Evolutionary conservation across 441 rosid species (phyloP), one percentile per base, ranked within the genome.

Genomic region (Gossypium gossypioides): DNA sequence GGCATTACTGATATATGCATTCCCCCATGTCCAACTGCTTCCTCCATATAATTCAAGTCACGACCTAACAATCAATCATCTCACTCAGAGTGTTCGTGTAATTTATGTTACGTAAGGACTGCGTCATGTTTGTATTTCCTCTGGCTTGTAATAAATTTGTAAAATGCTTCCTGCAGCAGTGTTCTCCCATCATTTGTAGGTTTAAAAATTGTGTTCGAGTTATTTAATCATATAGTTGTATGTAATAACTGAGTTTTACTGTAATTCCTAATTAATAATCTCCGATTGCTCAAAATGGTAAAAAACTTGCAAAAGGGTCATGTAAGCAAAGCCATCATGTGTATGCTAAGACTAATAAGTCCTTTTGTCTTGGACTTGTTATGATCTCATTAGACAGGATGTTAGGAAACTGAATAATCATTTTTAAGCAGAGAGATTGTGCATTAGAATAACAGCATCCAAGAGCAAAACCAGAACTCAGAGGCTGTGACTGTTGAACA

Each of bases 401-500:
- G 25, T 19, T 4, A 64, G 18, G 69, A 13, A 64, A 21, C 19
- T 19, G 54, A 64, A 42, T 42, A 21, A 64, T 21, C 15, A 4
- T 63, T 24, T 1, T 42, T 40, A 13, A 19, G 15, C 15, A 10
- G 40, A 34, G 68, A 37, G 27, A 18, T n/a, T 5, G 10, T 62
- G 25, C 50, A 34, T 63, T 12, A 19, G 19, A 74, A 77, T 78
- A 84, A 73, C 72, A 72, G 19, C 73, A 21, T 72, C 48, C 83
- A 69, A 0, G 82, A 79, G 48, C 68, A 64, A 6, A 52, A 68
- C 63, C 77, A 19, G 72, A 72, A 50, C 59, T 55, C 81, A 0
- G 84, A 74, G 58, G 74, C 71, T 7, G 62, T 57, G 4, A 51
- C 75, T 34, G 78, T 63, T 22, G 81, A 76, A 72, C 80, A 76